Base-by-base conservation (phyloP, 495 filamentous ascomycete genomes). In the Penicillium macrosclerotiorum region DNA sequence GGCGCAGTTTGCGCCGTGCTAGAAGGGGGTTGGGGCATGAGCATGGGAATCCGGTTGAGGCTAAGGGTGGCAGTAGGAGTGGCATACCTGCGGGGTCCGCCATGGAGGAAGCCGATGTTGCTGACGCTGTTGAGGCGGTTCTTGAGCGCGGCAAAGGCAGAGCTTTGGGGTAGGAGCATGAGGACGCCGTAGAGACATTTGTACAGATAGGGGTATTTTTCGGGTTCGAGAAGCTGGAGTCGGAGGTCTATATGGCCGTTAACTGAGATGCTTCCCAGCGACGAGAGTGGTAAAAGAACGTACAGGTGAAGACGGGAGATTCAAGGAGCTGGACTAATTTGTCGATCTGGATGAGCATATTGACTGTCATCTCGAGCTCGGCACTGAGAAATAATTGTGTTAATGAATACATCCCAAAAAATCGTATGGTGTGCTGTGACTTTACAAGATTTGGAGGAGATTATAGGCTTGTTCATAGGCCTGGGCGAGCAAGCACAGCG, bases 401-500 rank as follows among this genome's bases (percentile, higher is more conserved):
- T n/a, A n/a, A n/a, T n/a, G n/a, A n/a, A n/a, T n/a, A n/a, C n/a
- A n/a, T n/a, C n/a, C n/a, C n/a, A n/a, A n/a, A n/a, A n/a, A n/a
- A n/a, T n/a, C n/a, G n/a, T n/a, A n/a, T n/a, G n/a, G n/a, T n/a
- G n/a, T n/a, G n/a, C n/a, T n/a, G n/a, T 18, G 1, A 6, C 67
- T 82, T 55, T 61, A 95, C 90, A 99, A 96, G 42, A 97, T 95
- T 56, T 96, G 93, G 11, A 99, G 73, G 12, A 99, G 77, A 55
- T 97, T 90, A 52, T 96, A 97, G 13, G 94, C 94, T 64, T 96
- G 94, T 68, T 99, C 94, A 62, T 99, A 99, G 9, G 92, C 94
- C 67, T 99, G 94, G 4, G 94, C 94, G 22, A 99, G 82, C 14
- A 99, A 74, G 57, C 94, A 99, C 14, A 99, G 71, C 9, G 90